Base-by-base conservation (phyloP, 2,329 filamentous ascomycete genomes). In the Trichoderma sp. region DNA sequence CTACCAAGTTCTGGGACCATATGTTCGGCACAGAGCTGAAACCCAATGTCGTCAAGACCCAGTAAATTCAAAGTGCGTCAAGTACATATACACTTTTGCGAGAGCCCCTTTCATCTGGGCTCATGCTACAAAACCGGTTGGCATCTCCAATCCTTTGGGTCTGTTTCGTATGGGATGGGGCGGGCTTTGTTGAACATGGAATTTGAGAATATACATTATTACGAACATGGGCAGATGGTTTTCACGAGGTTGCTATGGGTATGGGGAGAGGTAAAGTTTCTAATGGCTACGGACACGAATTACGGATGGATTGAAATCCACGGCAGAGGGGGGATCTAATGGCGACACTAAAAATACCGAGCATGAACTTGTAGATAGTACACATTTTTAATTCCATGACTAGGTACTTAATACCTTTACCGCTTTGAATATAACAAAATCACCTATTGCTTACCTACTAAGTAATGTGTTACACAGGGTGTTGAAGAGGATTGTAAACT, bases 1-100 rank as follows among this genome's bases (percentile, higher is more conserved):
- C 94, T 35, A 97, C 91, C 84, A 89, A 90, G 72, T 97, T 99
- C 84, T 99, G 95, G 95, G 95, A 99, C 78, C 83, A 82, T 59
- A 82, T 99, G 7, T 99, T 99, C 77, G 93, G 93, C 72, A 99
- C 95, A 1, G 90, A 97, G 81, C 84, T 99, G 56, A 68, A 75
- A 42, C 72, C 77, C 27, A 68, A 67, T n/a, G 68, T 71, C 32
- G 77, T 78, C 60, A 77, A 78, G 74, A 76, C 75, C 6, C 75
- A 76, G 60, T 80, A 72, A 73, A 54, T n/a, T 25, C 27, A 17
- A 54, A 42, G 3, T 19, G 17, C 10, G 5, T 8, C n/a, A 34
- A 39, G 27, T 27, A n/a, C 27, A 48, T 48, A 13, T 48, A 19
- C 22, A 17, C 4, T 65, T 27, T n/a, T 35, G 50, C 39, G 19